Conservation (phyloP, 257 asterid species). For the Ilex aquifolium region DNA sequence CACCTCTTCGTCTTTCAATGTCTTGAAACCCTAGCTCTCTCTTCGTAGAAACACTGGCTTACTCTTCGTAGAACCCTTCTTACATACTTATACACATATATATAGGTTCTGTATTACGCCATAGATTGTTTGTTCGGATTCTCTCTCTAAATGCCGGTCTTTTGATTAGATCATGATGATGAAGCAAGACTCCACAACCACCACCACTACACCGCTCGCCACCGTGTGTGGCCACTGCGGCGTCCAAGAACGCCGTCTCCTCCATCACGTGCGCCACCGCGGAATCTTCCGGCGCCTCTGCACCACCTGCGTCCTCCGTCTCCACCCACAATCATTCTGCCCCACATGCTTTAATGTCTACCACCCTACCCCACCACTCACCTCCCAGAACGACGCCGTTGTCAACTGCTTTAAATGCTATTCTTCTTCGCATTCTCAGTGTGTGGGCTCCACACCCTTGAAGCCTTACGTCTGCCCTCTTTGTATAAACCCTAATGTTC, state of each 20-base stretch:
- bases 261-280: conserved; percentile 75
- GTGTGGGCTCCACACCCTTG: conserved; percentile 37
- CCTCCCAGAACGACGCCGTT: conserved; percentile 36
- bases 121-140: too few species aligned
- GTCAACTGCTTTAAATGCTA: conserved; percentile 58
- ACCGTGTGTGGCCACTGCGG: conserved; percentile 61
- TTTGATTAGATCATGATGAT: conserved; percentile 17
- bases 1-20: too few species aligned
- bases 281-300: conserved; percentile 65
- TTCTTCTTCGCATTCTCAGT: conserved; percentile 57
- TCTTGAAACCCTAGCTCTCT: too few species aligned
- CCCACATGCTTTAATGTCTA: conserved; percentile 75
- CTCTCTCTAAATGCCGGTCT: too few species aligned
- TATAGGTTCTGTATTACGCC: too few species aligned
- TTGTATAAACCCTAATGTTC: conserved; percentile 45
- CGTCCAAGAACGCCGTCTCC: conserved; percentile 48
- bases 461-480: conserved; percentile 70
- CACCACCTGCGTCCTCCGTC: conserved; percentile 85
- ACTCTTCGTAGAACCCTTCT: too few species aligned
- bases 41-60: too few species aligned
- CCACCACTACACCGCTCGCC: conserved; percentile 15
- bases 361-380: conserved; percentile 25
- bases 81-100: too few species aligned
- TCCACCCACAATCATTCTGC: conserved; percentile 74
- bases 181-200: conserved; percentile 28